Conservation (phyloP, 345 rosid genomes). For the Eucalyptus cloeziana region DNA sequence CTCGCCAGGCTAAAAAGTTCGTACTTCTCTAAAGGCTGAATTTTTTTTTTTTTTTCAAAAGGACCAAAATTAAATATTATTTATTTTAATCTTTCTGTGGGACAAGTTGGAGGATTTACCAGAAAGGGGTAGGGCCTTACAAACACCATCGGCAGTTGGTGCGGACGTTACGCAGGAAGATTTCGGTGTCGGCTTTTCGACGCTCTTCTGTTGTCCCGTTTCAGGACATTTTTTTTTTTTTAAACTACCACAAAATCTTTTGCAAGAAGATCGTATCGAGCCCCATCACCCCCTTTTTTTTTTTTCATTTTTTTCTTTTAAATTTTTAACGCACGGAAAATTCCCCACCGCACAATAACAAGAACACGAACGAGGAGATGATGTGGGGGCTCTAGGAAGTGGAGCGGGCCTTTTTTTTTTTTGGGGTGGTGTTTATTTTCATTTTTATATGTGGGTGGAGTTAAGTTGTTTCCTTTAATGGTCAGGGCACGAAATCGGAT, state of each 20-base stretch:
- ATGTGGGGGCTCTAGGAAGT: background rate
- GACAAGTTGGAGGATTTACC: background rate
- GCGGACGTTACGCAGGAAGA: background rate
- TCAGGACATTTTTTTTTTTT: background rate
- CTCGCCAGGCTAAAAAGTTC: background rate
- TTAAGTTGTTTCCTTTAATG: background rate
- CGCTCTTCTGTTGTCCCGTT: background rate
- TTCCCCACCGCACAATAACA: background rate
- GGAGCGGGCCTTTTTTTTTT: background rate
- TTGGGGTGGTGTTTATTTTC: background rate
- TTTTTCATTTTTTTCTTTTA: background rate
- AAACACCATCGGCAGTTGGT: background rate
- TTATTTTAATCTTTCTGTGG: background rate
- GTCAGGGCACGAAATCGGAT: background rate
- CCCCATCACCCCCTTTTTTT: background rate
- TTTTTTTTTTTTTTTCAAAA: background rate
- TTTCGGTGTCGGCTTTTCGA: background rate
- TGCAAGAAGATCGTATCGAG: background rate
- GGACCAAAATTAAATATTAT: background rate
- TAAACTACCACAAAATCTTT: background rate
- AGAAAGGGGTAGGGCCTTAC: background rate
- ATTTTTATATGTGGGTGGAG: background rate
- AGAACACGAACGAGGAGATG: background rate
- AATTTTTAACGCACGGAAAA: too few species aligned
- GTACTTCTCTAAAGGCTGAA: background rate